Percentiles rank a stretch among this genome's conserved stretches.
Evolutionary conservation across 768 basidiomycete genomes (phyloP).

Genomic region (Lactifluus hygrophoroides): DNA sequence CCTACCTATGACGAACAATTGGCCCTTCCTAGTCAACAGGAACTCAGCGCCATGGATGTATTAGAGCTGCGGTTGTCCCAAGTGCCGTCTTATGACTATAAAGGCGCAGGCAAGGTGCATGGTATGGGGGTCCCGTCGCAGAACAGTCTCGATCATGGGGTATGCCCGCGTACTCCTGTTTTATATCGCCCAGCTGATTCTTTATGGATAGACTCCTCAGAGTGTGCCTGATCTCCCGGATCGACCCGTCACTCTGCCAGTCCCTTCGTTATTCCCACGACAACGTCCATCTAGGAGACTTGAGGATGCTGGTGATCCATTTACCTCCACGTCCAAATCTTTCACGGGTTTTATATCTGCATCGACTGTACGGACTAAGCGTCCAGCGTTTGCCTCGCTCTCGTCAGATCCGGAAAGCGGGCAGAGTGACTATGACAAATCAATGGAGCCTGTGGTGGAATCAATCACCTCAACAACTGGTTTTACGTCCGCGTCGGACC

Average conservation of each 20-base stretch:
- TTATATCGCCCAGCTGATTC: background rate
- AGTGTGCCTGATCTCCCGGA: background rate
- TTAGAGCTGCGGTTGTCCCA: slow-evolving; percentile 11
- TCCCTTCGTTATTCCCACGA: background rate
- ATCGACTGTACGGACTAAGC: background rate
- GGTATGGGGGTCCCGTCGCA: background rate
- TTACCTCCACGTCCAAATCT: background rate
- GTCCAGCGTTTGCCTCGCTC: background rate
- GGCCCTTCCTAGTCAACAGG: slow-evolving; percentile 39
- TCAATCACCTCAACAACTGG: background rate
- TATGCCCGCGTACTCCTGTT: background rate
- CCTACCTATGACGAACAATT: slow-evolving; percentile 43
- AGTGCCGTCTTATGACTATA: background rate
- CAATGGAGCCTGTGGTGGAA: background rate
- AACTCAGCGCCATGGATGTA: background rate
- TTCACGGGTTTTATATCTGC: slow-evolving; percentile 1
- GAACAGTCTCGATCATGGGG: background rate
- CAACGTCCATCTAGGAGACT: background rate
- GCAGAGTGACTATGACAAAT: background rate
- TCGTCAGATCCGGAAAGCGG: background rate
- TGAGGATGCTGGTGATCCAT: slow-evolving; percentile 11
- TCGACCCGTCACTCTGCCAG: background rate
- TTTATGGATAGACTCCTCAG: background rate
- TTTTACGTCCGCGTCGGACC: slow-evolving; percentile 9
- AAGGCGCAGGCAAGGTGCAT: background rate